phyloP scores from a whole-genome alignment of 371 early-diverging fungal species.

The Lichtheimia hyalospora region DNA sequence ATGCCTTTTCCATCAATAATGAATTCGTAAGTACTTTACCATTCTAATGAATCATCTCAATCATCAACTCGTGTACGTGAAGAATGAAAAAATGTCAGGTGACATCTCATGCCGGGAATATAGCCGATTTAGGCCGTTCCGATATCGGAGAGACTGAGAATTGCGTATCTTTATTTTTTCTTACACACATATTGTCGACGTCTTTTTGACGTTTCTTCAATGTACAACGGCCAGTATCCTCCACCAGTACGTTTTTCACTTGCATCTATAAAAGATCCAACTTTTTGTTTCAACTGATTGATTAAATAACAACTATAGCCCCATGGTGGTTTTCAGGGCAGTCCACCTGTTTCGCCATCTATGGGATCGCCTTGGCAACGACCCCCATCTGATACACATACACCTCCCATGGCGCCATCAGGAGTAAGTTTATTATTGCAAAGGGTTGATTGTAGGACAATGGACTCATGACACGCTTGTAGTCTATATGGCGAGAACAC shows the following conservation, averaged over 20 bases:
- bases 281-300: not conserved
- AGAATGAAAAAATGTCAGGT: too few species aligned
- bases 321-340: constrained; percentile 9
- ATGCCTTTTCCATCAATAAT: too few species aligned
- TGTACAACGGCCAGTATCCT: not conserved
- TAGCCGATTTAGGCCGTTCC: too few species aligned
- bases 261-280: not conserved
- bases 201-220: not conserved
- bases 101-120: too few species aligned
- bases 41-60: too few species aligned
- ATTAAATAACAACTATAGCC: not conserved
- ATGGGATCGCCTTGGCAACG: constrained; percentile 27
- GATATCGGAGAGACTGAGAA: too few species aligned
- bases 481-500: constrained; percentile 74
- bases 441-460: too few species aligned
- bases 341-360: constrained; percentile 10
- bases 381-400: constrained; percentile 6
- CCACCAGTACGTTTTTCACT: not conserved
- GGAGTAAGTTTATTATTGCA: constrained; percentile 7
- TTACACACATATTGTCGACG: too few species aligned
- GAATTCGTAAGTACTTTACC: too few species aligned
- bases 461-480: constrained; percentile 5
- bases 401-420: constrained; percentile 9
- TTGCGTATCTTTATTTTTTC: too few species aligned
- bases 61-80: too few species aligned